Base-by-base conservation (phyloP, 2,329 filamentous ascomycete genomes). In the Sphaerulina musiva region DNA sequence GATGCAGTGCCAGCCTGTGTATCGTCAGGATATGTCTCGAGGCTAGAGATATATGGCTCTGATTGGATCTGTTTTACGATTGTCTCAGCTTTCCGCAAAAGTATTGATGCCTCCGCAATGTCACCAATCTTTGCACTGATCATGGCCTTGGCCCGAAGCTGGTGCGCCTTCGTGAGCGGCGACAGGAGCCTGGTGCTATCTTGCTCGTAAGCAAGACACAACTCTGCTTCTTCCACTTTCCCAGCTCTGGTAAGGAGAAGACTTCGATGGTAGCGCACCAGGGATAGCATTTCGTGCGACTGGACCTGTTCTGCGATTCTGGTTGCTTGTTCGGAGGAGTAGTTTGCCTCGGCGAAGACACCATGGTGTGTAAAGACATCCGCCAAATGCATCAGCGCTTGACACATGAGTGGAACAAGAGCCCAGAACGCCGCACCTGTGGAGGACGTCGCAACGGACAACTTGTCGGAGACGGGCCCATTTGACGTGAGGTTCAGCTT, bases 291-390 rank as follows among this genome's bases (percentile, higher is more conserved):
- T 9, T 53, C 51, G 12, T 47, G 54, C 7, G 62, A 47, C 7
- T 54, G 49, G n/a, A 62, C 49, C 6, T 55, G 55, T 41, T 79
- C 78, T 20, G 88, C 88, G 56, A 95, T 80, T 64, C 86, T 89
- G 51, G 86, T 77, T 0, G 90, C 90, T 63, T 93, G 87, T 62
- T 96, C 86, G 1, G 86, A 85, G 62, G 95, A 95, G 68, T 91
- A 93, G 0, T 92, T 74, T 1, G 92, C 92, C 68, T 97, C 92
- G 56, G 89, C 84, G 59, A 90, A 89, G 72, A 95, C 80, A 29
- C 93, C 93, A 59, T 93, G 81, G 60, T 95, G 86, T 1, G 86
- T 83, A 62, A 91, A 95, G 1, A 95, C 76, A 3, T 80, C 79
- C 0, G 89, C 89, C 2, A 95, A 79, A 54, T 90, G 84, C 56